Base-by-base conservation (phyloP, 176 grass and related monocot species). In the Carex myosuroides region DNA sequence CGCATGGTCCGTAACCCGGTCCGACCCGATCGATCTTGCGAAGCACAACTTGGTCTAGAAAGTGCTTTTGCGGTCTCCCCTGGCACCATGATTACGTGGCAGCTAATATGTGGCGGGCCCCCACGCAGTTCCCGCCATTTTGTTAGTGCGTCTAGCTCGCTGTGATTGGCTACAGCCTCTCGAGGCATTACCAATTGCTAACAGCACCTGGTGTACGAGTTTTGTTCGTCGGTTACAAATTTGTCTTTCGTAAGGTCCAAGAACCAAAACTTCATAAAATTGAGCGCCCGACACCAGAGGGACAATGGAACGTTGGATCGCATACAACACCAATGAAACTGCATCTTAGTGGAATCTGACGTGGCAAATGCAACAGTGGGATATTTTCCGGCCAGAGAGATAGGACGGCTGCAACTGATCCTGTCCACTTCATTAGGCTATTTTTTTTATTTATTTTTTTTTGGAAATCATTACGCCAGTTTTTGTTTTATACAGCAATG, bases 161-260 rank as follows among this genome's bases (percentile, higher is more conserved):
- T 57, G 12, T 60, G 29, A 84, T 84, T 75, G 83, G 83, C 64
- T 68, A 46, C 53, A 29, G 50, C 73, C 50, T 77, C 50, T 77
- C 73, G 30, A 32, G 73, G 73, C 16, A 26, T 29, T 17, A 32
- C 29, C 21, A 9, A 54, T 29, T 56, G 10, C 13, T 54, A 77
- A 26, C 12, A 24, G n/a, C 46, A 13, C 70, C 20, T 29, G 72
- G 48, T 4, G 46, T 17, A 55, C 72, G 12, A 8, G 12, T 17
- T 55, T 54, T 26, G 22, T 3, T 2, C 2, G 13, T 14, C 12
- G 3, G 30, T 30, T 76, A 76, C 44, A 5, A 52, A 55, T 70
- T 8, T 26, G 48, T 30, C 48, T 13, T 0, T 35, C 4, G 2
- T 1, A 22, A 5, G 24, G 50, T 77, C 48, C 46, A 54, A 33